Base-by-base conservation (phyloP, 2,329 filamentous ascomycete species). In the Xylaria sp. region DNA sequence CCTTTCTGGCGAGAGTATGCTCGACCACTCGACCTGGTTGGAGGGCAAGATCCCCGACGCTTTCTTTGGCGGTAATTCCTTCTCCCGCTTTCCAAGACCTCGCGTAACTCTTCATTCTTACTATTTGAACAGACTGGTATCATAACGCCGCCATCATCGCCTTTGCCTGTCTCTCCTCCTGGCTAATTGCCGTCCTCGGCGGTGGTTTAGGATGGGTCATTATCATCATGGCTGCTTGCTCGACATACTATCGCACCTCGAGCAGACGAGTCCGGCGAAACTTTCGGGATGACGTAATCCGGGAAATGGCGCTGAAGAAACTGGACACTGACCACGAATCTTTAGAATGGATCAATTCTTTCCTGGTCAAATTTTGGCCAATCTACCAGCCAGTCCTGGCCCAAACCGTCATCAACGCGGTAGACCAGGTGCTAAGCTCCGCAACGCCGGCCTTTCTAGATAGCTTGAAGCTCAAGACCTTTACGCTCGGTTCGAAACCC, bases 271-370 rank as follows among this genome's bases (percentile, higher is more conserved):
- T 98, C 68, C 91, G 96, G 74, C 91, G 96, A 73, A 99, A 99
- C 80, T 97, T 97, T 80, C 90, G 95, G 67, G 96, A 99, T 81
- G 96, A 99, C 77, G 88, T 99, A 73, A 91, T 91, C 68, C 91
- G 96, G 62, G 94, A 97, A 80, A 86, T 97, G 85, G 90, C 91
- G 13, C 92, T 97, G 80, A 91, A 91, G 80, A 92, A 87, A 75
- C 84, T 99, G 62, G 96, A 98, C 74, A 96, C 90, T 9, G 96
- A 99, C 74, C 90, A 89, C 30, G 96, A 99, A 81, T 96, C 92
- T 65, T 84, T 99, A 57, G 96, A 99, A 80, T 99, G 96, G 96
- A 98, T 99, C 80, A 99, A 99, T 85, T 97, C 93, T 74, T 99
- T 99, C 83, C 80, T 99, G 75, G 90, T 97, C 82, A 99, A 99